Conservation (phyloP, 2,329 filamentous ascomycete species). For the Talaromyces sp. region DNA sequence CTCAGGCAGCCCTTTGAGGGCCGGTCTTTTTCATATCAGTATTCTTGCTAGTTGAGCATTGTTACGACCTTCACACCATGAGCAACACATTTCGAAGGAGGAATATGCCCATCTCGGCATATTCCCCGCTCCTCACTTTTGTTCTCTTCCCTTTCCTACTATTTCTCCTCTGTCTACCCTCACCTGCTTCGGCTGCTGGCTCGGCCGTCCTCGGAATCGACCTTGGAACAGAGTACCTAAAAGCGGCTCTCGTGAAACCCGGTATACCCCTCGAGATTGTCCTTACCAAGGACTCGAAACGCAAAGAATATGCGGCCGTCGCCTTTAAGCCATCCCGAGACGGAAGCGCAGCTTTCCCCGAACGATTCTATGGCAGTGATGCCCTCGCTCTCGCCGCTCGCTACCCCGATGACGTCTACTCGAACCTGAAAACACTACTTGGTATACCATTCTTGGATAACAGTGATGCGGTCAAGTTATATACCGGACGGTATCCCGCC, state of each 20-base stretch:
- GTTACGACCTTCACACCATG: conserved; percentile 26
- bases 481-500: conserved; percentile 73
- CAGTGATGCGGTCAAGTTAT: conserved; percentile 62
- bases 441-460: conserved; percentile 58
- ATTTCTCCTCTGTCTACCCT: conserved; percentile 55
- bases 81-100: conserved; percentile 31
- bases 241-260: conserved; percentile 92
- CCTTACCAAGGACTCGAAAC: conserved; percentile 93
- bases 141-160: conserved; percentile 53
- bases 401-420: conserved; percentile 91
- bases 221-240: conserved; percentile 94
- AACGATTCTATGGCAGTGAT: conserved; percentile 88
- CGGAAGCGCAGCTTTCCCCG: conserved; percentile 69
- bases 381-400: conserved; percentile 81
- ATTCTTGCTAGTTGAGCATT: background rate
- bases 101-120: conserved; percentile 23
- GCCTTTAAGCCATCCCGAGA: conserved; percentile 85
- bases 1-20: conserved; percentile 7
- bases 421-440: conserved; percentile 88
- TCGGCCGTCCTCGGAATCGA: conserved; percentile 89
- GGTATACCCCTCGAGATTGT: conserved; percentile 97
- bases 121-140: conserved; percentile 41
- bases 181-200: conserved; percentile 58
- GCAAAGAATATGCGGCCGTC: conserved; percentile 88
- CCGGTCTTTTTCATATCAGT: background rate